phyloP scores from a whole-genome alignment of 2,329 filamentous ascomycete species.

The Metarhizium rileyi region DNA sequence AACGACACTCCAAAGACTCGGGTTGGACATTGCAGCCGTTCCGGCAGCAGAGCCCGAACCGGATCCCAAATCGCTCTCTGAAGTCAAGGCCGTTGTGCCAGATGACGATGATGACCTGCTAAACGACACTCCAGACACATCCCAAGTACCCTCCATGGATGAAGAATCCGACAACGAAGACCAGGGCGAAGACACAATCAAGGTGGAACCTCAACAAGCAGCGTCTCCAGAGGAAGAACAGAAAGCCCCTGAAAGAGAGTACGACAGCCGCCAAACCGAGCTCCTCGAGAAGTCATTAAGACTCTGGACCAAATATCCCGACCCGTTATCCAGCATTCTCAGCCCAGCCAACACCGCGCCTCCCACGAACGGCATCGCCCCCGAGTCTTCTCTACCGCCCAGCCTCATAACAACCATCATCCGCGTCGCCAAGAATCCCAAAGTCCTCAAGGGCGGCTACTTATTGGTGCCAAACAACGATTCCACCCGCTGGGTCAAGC shows the following conservation, averaged over 20 bases:
- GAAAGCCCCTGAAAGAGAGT: constrained; percentile 21
- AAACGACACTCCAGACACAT: constrained; percentile 46
- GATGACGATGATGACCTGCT: constrained; percentile 49
- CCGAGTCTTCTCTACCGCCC: constrained; percentile 40
- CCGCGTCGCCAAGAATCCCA: constrained; percentile 69
- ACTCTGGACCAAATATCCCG: constrained; percentile 55
- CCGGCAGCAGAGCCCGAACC: constrained; percentile 24
- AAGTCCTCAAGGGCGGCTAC: constrained; percentile 77
- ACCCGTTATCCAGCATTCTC: constrained; percentile 46
- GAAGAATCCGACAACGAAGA: constrained; percentile 16
- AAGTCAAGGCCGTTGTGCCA: constrained; percentile 34
- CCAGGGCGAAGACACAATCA: constrained; percentile 13
- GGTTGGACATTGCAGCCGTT: constrained; percentile 32
- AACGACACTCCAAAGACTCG: constrained; percentile 52
- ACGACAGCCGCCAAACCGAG: constrained; percentile 34
- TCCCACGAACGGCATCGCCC: constrained; percentile 50
- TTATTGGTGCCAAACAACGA: constrained; percentile 76
- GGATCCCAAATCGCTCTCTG: constrained; percentile 24
- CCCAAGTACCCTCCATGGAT: constrained; percentile 30
- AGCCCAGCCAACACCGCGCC: constrained; percentile 56
- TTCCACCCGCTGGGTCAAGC: constrained; percentile 76
- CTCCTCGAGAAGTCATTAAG: constrained; percentile 47
- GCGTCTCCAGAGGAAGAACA: constrained; percentile 5
- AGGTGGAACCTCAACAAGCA: constrained; percentile 10
- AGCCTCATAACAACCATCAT: constrained; percentile 68